Base-by-base conservation (phyloP, 768 basidiomycete genomes). In the Trametes cinnabarina region DNA sequence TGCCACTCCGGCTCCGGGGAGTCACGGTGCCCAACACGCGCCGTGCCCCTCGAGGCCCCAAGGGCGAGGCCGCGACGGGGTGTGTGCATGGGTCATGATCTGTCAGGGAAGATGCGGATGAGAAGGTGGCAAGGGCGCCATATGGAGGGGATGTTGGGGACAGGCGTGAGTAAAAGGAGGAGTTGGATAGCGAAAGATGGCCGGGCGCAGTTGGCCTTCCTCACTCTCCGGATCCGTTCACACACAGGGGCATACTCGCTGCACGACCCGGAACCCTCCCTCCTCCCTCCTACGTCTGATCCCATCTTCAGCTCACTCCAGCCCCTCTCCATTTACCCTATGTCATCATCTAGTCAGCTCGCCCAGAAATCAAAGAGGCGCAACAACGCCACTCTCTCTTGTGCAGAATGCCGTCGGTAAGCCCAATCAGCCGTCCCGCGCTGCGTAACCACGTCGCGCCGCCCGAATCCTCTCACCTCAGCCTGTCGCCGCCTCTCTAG, bases 381-480 rank as follows among this genome's bases (percentile, higher is more conserved):
- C 23, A 71, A n/a, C n/a, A n/a, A 79, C 25, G 76, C 79, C 12
- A 79, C 83, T 22, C 72, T 85, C 11, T 84, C 83, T 1, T 88
- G 86, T 71, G 84, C 85, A 7, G 86, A 88, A 71, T 88, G 86
- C 73, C 77, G 86, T 66, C 80, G 86, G 85, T 85, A 55, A 71
- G 69, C 56, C 47, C 30, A 32, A 12, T 32, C 12, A n/a, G 7
- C 30, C 30, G 30, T 12, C 30, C 30, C 30, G 26, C 22, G 15
- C 20, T 46, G 17, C 11, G 37, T n/a, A 23, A 41, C 50, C 58
- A 4, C 44, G 20, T 28, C 10, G 15, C 44, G 30, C 51, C 48
- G 25, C 43, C 60, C 41, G 44, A 42, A 20, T 40, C 57, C 51
- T 40, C 25, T 58, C 22, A 51, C 53, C 42, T 65, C 56, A 47